Evolutionary conservation across 2,329 filamentous ascomycete species (phyloP), one percentile per base, ranked within the genome.

Genomic region (Lecanicillium sp.): DNA sequence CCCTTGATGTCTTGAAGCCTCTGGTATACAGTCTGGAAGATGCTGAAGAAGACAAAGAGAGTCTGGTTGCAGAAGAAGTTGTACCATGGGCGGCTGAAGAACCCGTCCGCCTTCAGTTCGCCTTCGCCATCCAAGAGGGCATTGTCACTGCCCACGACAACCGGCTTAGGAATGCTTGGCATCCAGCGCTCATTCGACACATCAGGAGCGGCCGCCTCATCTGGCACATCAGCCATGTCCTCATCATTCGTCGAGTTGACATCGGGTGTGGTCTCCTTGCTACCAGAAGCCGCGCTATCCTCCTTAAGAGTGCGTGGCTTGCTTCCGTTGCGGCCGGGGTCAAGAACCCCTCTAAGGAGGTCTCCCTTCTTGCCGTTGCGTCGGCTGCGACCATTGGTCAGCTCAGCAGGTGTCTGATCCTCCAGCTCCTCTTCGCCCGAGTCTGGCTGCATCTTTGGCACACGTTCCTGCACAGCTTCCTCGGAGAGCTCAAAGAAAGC

Each of bases 1-100:
- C 81, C 72, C 66, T 97, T 97, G 59, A 97, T 79, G 44, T 84
- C 84, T 46, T 83, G 71, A 12, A 98, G 72, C 29, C 92, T 81
- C 52, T 81, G 78, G 62, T 95, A 97, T 5, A 98, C 69, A n/a
- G 84, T 84, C 55, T 95, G 80, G 58, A 98, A 92, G 44, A 95
- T 81, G 49, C 84, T 86, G 67, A 98, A 84, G 71, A 98, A 97
- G 61, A 92, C 89, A 57, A 88, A 95, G 43, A 98, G 82, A 4
- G 84, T 87, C 52, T 87, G 77, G 59, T 96, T 97, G 58, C 82
- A 83, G 66, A 94, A 98, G 57, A 97, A 79, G 56, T 90, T 90
- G 67, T 87, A 94, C 62, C 78, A 81, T 10, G 80, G 79, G 33
- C 89, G 84, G 49, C 74, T 73, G 62, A 92, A 94, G 42, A 85